phyloP scores from a whole-genome alignment of 306 rosid species.

The Vigna radiata region DNA sequence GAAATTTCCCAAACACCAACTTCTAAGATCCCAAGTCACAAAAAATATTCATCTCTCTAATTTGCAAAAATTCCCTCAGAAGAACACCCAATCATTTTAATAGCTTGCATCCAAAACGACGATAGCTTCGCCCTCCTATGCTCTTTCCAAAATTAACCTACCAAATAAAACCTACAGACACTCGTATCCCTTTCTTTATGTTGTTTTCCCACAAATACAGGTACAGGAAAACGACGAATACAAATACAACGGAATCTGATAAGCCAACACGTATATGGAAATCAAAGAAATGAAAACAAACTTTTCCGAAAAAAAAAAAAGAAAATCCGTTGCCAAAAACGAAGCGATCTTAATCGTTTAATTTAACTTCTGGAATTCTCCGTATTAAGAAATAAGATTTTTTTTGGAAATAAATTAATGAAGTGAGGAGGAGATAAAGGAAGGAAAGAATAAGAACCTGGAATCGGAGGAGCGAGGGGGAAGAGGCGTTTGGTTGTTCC shows the following conservation, averaged over 20 bases:
- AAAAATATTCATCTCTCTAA: neutral
- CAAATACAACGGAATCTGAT: conserved; percentile 36
- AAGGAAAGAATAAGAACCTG: conserved; percentile 50
- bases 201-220: neutral
- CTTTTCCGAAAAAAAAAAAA: conserved; percentile 27
- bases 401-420: neutral
- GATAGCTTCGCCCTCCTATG: neutral
- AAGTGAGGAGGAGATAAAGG: neutral
- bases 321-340: conserved; percentile 18
- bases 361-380: neutral
- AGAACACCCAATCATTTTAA: neutral
- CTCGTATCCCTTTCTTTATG: conserved; percentile 3
- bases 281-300: neutral
- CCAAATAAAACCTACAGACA: neutral
- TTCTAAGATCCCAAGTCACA: neutral
- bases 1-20: neutral
- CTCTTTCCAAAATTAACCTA: neutral
- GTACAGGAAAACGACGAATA: conserved; percentile 17
- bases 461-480: conserved; percentile 50
- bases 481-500: conserved; percentile 52
- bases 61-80: neutral
- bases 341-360: conserved; percentile 21
- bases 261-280: conserved; percentile 26
- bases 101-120: conserved; percentile 26
- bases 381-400: neutral